Base-by-base conservation (phyloP, 495 filamentous ascomycete species). In the Schizothecium vesticola region DNA sequence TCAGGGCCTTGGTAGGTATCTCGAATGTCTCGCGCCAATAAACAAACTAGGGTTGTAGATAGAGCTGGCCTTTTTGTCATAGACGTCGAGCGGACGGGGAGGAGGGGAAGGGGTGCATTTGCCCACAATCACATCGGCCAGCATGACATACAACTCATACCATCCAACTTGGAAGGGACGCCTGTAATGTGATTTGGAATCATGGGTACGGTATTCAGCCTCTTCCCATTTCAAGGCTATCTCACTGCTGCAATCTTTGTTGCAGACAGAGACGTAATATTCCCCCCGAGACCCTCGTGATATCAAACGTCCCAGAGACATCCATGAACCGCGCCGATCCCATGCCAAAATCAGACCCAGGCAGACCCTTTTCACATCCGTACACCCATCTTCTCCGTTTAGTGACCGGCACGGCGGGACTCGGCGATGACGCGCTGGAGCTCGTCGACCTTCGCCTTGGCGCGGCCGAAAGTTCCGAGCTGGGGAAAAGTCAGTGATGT, bases 401-500 rank as follows among this genome's bases (percentile, higher is more conserved):
- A 93, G 87, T 94, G 91, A 83, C 83, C 82, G 76, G 79, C 79
- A 69, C 95, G 87, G 78, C 95, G 92, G 73, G 92, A 89, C 87
- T 99, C 95, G 74, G 93, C 94, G 82, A 98, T 98, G 80, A 98
- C 91, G 76, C 91, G 88, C 84, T 92, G 90, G 84, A 99, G 91
- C 85, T 97, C 93, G 80, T 99, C 95, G 71, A 97, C 95, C 93
- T 98, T 98, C 78, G 87, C 87, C 94, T 99, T 99, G 73, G 94
- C 95, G 78, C 95, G 93, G 76, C 89, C 89, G 83, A 97, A 98
- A 75, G 95, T 97, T 76, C 95, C 95, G 85, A 99, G 94, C 74
- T 74, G 29, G 10, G 28, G 9, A 9, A 25, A 7, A n/a, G 61
- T 71, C 51, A 71, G 65, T 59, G 22, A 16, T 43, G 16, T 22